Conservation (phyloP, 2,329 filamentous ascomycete species). For the Hypoxylon sp. region DNA sequence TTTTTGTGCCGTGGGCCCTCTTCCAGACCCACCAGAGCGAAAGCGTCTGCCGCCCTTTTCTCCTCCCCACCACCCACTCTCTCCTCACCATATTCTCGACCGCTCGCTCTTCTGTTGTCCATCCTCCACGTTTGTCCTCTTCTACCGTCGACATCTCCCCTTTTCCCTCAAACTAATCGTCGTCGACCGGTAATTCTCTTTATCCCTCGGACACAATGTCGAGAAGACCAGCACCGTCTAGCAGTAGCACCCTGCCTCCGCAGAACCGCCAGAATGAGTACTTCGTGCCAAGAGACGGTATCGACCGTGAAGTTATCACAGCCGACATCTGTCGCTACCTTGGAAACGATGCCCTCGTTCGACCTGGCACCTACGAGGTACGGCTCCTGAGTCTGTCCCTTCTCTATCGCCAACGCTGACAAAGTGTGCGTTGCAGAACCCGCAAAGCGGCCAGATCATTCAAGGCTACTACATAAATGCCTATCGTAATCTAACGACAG, state of each 20-base stretch:
- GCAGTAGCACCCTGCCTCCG: conserved; percentile 56
- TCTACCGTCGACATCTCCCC: conserved; percentile 35
- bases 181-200: conserved; percentile 42
- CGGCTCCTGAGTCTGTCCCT: conserved; percentile 34
- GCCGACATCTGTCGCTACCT: conserved; percentile 87
- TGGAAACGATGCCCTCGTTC: conserved; percentile 84
- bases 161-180: conserved; percentile 26
- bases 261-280: conserved; percentile 77
- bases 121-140: conserved; percentile 40
- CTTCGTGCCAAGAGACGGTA: conserved; percentile 83
- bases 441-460: conserved; percentile 69
- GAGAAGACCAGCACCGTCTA: conserved; percentile 54
- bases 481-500: conserved; percentile 82
- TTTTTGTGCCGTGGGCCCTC: conserved; percentile 44
- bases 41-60: conserved; percentile 49
- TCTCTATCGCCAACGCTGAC: conserved; percentile 43
- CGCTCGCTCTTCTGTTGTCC: conserved; percentile 43
- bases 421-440: conserved; percentile 58
- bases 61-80: conserved; percentile 51
- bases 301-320: conserved; percentile 86
- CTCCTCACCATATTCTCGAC: conserved; percentile 42
- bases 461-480: conserved; percentile 83
- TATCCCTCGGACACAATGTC: conserved; percentile 50
- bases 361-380: conserved; percentile 81
- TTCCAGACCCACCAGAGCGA: conserved; percentile 34